These are phyloP conservation scores for Scenedesmus sp. DNA, from an alignment of 163 green algal species.

Conservation along the genomic window DNA sequence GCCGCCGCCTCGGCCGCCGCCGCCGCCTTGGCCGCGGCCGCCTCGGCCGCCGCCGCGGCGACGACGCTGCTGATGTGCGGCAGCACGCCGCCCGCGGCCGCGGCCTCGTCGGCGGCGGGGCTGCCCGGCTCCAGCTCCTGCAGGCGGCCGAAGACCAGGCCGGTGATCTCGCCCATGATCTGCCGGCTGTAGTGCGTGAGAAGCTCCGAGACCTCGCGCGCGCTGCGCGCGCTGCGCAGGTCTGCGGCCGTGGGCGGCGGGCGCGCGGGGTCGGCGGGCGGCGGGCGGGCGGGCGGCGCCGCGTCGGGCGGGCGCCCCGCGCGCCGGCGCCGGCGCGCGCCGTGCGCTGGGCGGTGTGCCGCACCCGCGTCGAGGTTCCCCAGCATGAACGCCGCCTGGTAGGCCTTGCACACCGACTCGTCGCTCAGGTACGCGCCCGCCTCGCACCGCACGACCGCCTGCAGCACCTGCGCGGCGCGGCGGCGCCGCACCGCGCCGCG, in stretches of 20 bases:
- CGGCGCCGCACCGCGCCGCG: no score
- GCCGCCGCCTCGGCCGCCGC: constrained; percentile 25
- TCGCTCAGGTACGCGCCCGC: constrained; percentile 75
- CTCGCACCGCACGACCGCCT: constrained; percentile 77
- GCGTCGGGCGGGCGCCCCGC: no score
- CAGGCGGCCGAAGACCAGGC: constrained; percentile 69
- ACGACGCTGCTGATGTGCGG: constrained; percentile 48
- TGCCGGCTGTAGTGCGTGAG: constrained; percentile 78
- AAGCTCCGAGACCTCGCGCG: constrained; percentile 66
- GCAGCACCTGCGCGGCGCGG: constrained; percentile 95
- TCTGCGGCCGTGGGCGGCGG: constrained; percentile 17
- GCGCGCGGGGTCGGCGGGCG: background rate
- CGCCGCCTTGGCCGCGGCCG: constrained; percentile 32
- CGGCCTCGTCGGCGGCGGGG: constrained; percentile 34
- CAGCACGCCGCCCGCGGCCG: constrained; percentile 35
- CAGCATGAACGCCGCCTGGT: constrained; percentile 72
- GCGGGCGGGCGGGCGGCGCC: background rate
- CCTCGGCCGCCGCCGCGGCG: constrained; percentile 34
- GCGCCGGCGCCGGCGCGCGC: background rate
- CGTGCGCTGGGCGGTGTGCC: background rate
- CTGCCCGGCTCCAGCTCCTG: constrained; percentile 9
- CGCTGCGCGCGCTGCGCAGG: constrained; percentile 23
- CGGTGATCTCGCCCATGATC: constrained; percentile 83
- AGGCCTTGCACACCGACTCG: constrained; percentile 64
- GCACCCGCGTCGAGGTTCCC: constrained; percentile 52